phyloP scores from a whole-genome alignment of 1,284 basidiomycete species.

The Trametes pubescens region DNA sequence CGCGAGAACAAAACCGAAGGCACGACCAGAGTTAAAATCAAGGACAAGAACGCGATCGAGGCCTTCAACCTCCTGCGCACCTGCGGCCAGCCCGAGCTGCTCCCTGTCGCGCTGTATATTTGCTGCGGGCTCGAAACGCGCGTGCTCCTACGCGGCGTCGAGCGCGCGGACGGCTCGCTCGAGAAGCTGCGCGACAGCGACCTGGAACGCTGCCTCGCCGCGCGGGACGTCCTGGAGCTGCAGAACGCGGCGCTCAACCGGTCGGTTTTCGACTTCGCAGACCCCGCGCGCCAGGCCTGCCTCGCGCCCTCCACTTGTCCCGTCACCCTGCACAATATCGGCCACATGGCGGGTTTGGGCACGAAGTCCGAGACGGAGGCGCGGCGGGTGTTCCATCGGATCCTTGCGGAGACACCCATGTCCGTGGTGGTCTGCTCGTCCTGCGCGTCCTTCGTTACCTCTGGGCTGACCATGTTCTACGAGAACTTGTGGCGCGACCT shows the following conservation, averaged over 20 bases:
- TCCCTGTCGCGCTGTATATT: neutral
- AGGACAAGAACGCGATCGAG: slow-evolving; percentile 5
- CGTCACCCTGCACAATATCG: neutral
- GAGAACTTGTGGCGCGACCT: neutral
- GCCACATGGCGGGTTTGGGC: neutral
- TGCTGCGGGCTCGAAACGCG: neutral
- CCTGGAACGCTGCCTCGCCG: slow-evolving; percentile 9
- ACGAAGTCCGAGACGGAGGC: neutral
- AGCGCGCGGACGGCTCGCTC: slow-evolving; percentile 3
- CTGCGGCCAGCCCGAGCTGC: neutral
- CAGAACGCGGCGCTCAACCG: slow-evolving; percentile 5
- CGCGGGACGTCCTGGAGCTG: neutral
- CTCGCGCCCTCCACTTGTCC: neutral
- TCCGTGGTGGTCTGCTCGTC: neutral
- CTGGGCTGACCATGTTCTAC: neutral
- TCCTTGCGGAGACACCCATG: neutral
- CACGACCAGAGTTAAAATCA: neutral
- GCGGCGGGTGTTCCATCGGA: neutral
- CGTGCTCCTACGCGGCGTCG: neutral
- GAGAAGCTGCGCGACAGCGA: slow-evolving; percentile 11
- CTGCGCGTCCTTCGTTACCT: neutral
- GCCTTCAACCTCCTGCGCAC: slow-evolving; percentile 14
- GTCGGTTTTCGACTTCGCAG: neutral
- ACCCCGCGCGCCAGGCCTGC: neutral
- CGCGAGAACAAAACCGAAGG: neutral